Base-by-base conservation (phyloP, 2,329 filamentous ascomycete genomes). In the Fusarium haematococcum region DNA sequence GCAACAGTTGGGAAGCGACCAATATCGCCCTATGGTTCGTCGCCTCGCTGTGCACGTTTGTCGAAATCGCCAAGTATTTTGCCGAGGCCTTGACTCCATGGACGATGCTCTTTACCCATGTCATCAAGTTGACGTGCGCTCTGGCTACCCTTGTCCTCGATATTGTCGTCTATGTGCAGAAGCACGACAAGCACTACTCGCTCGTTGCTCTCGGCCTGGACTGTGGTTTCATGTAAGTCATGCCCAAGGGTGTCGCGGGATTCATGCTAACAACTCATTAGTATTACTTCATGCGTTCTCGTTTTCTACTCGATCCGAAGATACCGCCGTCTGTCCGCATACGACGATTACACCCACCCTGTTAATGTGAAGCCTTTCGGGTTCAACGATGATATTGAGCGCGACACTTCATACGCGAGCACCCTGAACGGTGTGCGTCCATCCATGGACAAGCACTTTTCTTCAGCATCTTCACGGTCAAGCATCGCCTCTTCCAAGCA, bases 61-160 rank as follows among this genome's bases (percentile, higher is more conserved):
- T 87, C 67, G 86, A 89, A 71, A 83, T 89, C 35, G 84, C 82
- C 50, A 85, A 82, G 73, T 86, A 84, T 67, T 82, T 84, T 57
- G 82, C 84, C 33, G 87, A 90, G 78, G 84, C 85, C 1, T 78
- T 91, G 63, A 90, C 89, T 13, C 88, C 89, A 3, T 86, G 88
- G 79, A 86, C 85, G 6, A 85, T 91, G 82, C 80, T 90, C 5
- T 86, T 87, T 70, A 86, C 85, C 20, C 86, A 89, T 68, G 79
- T 86, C 66, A 72, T 90, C 75, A 90, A 89, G 74, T 71, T 87
- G 50, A 83, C 85, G 0, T 84, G 88, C 23, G 84, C 87, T 0
- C 72, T 81, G 8, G 84, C 84, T 39, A 86, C 88, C 30, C 80
- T 90, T 27, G 86, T 82, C 1, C 82, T 91, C 30, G 88, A 90